A percentile compares a stretch with the other conserved stretches of the same genome.
phyloP scores from a whole-genome alignment of 768 basidiomycete species.

The Lentinula raphanica region DNA sequence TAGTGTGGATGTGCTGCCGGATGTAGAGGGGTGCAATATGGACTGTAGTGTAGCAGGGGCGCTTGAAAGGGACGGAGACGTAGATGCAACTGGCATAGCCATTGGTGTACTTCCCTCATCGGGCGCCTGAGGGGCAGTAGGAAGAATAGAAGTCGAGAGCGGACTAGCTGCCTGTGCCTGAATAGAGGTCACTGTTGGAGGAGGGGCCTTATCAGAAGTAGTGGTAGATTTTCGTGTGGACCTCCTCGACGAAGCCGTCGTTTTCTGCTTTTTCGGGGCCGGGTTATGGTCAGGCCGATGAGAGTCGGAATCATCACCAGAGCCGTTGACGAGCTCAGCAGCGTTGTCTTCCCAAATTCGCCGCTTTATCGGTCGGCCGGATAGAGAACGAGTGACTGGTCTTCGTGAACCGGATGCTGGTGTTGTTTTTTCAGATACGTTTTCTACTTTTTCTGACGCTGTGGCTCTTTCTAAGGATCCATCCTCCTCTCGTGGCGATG shows the following conservation, averaged over 20 bases:
- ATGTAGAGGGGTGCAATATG: background rate
- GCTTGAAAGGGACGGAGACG: background rate
- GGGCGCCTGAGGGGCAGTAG: background rate
- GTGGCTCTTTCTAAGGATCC: background rate
- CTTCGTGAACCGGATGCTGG: background rate
- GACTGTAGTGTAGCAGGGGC: background rate
- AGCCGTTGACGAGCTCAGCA: background rate
- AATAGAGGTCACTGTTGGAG: too few relatives aligned
- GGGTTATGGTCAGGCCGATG: background rate
- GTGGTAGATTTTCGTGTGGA: background rate
- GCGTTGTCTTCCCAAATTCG: constrained; percentile 3
- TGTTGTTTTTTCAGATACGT: background rate
- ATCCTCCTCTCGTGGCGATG: background rate
- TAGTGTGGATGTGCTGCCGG: background rate
- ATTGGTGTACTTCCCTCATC: background rate
- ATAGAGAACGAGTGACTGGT: constrained; percentile 5
- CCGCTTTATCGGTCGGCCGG: constrained; percentile 3
- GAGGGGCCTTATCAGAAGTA: background rate
- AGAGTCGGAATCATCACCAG: background rate
- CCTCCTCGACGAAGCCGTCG: background rate
- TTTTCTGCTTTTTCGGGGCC: background rate
- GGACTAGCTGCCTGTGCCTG: background rate
- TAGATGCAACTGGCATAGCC: background rate
- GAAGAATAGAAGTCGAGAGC: background rate
- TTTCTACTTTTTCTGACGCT: background rate